These are phyloP conservation scores for Lactarius vividus DNA, from an alignment of 768 basidiomycete genomes.

Conservation along the genomic window DNA sequence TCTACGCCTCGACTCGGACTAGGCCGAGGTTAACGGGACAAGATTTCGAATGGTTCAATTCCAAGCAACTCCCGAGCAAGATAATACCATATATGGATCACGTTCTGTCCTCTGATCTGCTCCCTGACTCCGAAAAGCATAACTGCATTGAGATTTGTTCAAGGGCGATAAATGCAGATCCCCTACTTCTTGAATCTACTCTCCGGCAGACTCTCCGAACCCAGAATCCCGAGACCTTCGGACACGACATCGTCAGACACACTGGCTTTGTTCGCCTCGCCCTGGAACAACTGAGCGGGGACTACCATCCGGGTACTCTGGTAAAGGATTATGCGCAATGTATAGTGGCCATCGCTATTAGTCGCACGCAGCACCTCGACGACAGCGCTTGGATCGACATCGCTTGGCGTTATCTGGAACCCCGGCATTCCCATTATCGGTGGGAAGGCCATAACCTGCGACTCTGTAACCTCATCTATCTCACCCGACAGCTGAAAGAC, in stretches of 20 bases:
- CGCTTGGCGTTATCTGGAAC: too few species aligned
- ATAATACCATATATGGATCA: not conserved
- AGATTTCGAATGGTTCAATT: not conserved
- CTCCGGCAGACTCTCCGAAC: constrained; percentile 9
- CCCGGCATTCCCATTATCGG: too few species aligned
- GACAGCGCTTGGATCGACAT: too few species aligned
- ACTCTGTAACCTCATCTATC: too few species aligned
- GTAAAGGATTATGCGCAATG: too few species aligned
- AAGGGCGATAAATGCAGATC: not conserved
- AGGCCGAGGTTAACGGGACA: not conserved
- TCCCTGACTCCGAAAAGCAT: not conserved
- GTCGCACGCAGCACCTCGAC: too few species aligned
- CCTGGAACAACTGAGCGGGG: not conserved
- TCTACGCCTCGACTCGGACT: constrained; percentile 1
- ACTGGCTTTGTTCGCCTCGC: constrained; percentile 7
- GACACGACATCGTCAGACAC: not conserved
- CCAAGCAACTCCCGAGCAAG: not conserved
- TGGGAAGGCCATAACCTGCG: too few species aligned
- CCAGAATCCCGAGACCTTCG: not conserved
- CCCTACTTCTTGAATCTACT: not conserved
- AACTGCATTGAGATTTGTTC: not conserved
- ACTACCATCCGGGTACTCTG: too few species aligned
- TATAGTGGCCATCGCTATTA: too few species aligned
- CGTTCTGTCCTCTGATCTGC: too few species aligned
- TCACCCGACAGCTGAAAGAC: too few species aligned